Base-by-base conservation (phyloP, 306 rosid species). In the Fagus crenata region DNA sequence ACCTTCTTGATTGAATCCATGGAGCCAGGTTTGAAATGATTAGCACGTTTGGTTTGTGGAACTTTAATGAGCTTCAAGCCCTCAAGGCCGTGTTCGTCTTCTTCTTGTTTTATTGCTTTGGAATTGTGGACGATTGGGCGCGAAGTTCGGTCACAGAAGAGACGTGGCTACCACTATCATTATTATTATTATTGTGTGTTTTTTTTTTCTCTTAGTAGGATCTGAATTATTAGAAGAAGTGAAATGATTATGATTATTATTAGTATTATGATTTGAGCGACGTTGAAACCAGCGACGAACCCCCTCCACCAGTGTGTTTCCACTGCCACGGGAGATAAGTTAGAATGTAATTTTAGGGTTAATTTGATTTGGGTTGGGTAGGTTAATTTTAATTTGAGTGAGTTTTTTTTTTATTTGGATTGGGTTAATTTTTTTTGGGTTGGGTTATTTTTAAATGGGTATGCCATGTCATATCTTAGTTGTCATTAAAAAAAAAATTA, bases 241-340 rank as follows among this genome's bases (percentile, higher is more conserved):
- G 71, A 63, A n/a, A n/a, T n/a, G n/a, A 2, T 13, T 40, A 49
- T 13, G 60, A 61, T 58, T 49, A 67, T 79, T 55, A 28, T 72
- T 22, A 28, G 77, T 56, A 42, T 67, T 8, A 70, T 67, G 0
- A 41, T 80, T 59, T 7, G 84, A 46, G 75, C 85, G 88, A 56
- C 89, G 89, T 76, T 84, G 88, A 72, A 88, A 86, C 89, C 87
- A 84, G 79, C 92, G 89, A 86, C 89, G 89, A 84, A 86, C 88
- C 59, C 84, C 86, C 76, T 88, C 92, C 88, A 86, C 89, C 78
- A 88, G 83, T 35, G 89, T 77, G 11, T 72, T 78, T 81, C 89
- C 92, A 81, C 85, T 81, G 82, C 89, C 51, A 46, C 51, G n/a
- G n/a, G n/a, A n/a, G n/a, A n/a, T n/a, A n/a, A n/a, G n/a, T n/a